phyloP scores from a whole-genome alignment of 306 rosid genomes.

The Trifolium fragiferum region DNA sequence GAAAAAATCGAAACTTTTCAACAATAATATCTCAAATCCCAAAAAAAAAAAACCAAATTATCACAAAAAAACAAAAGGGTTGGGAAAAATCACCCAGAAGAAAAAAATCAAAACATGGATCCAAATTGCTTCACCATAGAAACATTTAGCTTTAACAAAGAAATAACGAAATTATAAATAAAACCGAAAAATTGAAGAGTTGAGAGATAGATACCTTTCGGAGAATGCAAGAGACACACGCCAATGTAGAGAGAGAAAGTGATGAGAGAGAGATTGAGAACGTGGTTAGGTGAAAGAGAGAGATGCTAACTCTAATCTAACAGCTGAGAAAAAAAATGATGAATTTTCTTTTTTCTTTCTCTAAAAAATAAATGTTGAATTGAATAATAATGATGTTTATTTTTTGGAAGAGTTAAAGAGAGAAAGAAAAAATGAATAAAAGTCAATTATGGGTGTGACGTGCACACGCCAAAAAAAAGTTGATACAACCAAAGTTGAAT shows the following conservation, averaged over 20 bases:
- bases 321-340: not conserved
- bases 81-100: constrained; percentile 19
- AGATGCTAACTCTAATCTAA: constrained; percentile 4
- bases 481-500: constrained; percentile 32
- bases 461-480: constrained; percentile 53
- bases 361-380: not conserved
- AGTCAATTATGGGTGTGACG: constrained; percentile 57
- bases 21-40: not conserved
- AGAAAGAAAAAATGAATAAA: not conserved
- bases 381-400: not conserved
- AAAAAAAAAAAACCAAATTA: not conserved
- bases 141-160: constrained; percentile 19
- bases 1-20: constrained; percentile 38
- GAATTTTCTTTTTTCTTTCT: not conserved
- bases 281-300: constrained; percentile 40
- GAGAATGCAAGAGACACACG: constrained; percentile 46
- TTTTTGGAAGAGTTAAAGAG: not conserved
- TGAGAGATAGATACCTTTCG: constrained; percentile 41
- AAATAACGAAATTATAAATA: not conserved
- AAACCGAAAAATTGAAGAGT: not conserved
- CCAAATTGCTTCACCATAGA: constrained; percentile 22
- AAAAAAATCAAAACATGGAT: not conserved
- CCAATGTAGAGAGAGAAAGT: constrained; percentile 34
- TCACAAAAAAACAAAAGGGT: not conserved
- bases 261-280: constrained; percentile 27